Evolutionary conservation across 805 yeast genomes (phyloP), one percentile per base, ranked within the genome.

Genomic region (Pichia occidentalis): DNA sequence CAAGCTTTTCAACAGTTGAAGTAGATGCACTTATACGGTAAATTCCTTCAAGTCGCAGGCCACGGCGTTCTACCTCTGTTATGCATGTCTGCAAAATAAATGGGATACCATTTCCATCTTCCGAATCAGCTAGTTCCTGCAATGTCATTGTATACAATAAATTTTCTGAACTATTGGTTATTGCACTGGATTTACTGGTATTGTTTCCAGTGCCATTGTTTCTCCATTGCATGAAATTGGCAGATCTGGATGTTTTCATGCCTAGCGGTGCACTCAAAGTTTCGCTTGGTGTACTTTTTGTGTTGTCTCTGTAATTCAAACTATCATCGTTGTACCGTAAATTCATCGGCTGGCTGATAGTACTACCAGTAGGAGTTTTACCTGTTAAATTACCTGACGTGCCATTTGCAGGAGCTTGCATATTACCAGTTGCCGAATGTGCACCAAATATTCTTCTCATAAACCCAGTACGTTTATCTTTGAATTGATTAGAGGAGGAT

Each of bases 11-110:
- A 38, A 80, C 71, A 34, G 82, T 80, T 7, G 85, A 71, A 45
- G 78, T 71, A 5, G 85, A 83, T 1, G 95, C 98, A 32, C 94
- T 81, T 48, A 88, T 80, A 48, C 98, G 69, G 63, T 92, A 92
- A 24, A 92, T 71, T 7, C 98, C 98, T 59, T 88, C 97, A 44
- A 69, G 63, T 27, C 71, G 76, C 48, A 88, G 59, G 4, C 95
- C 95, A 41, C 85, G 67, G 6, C 55, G 54, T 61, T 90, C 96
- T 37, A 92, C 86, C 49, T 81, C 92, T 18, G 67, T 64, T 5
- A 87, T 61, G 60, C 96, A 85, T 40, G 75, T 67, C 10, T 79
- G 65, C 9, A 92, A 71, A 21, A 92, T 72, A 47, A 74, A 60
- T 10, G 98, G 98, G 9, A 85, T 70, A 7, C 44, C 37, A 9